phyloP scores from a whole-genome alignment of 192 early-diverging fungal species.

The Backusella circina region DNA sequence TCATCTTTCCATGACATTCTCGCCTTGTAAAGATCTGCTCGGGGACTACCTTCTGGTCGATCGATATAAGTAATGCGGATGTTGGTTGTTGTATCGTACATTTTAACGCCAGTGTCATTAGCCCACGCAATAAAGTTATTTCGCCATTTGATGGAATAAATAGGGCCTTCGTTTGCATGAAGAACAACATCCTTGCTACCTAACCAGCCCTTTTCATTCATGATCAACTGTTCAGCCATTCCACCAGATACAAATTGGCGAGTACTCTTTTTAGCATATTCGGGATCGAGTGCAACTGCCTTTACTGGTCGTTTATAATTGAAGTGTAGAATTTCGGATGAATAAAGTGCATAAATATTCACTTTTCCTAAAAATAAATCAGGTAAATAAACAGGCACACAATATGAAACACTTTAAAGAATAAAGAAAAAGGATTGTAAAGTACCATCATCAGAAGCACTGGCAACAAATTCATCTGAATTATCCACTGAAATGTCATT shows the following conservation, averaged over 20 bases:
- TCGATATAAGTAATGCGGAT: constrained; percentile 83
- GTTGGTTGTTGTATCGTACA: constrained; percentile 73
- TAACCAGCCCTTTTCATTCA: constrained; percentile 94
- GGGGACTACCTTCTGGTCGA: constrained; percentile 70
- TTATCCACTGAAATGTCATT: constrained; percentile 85
- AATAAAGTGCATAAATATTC: constrained; percentile 80
- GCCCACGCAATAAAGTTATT: constrained; percentile 90
- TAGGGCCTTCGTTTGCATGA: constrained; percentile 86
- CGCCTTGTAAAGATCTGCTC: constrained; percentile 79
- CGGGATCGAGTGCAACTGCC: constrained; percentile 86
- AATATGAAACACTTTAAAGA: neutral
- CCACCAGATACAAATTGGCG: constrained; percentile 89
- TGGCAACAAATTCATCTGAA: constrained; percentile 86
- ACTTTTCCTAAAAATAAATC: constrained; percentile 63
- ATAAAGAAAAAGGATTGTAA: neutral
- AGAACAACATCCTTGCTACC: constrained; percentile 77
- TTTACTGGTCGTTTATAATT: constrained; percentile 88
- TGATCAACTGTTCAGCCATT: constrained; percentile 78
- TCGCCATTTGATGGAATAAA: constrained; percentile 85
- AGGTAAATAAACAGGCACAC: neutral
- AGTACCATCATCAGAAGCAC: constrained; percentile 88
- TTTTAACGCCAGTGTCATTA: constrained; percentile 82
- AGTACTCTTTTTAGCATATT: constrained; percentile 70
- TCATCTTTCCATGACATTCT: constrained; percentile 84
- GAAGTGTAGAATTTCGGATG: constrained; percentile 61